A percentile compares a stretch with the other conserved stretches of the same genome.
Conservation (phyloP, 352 stramenopile genomes). For the Globisporangium paddicum region DNA sequence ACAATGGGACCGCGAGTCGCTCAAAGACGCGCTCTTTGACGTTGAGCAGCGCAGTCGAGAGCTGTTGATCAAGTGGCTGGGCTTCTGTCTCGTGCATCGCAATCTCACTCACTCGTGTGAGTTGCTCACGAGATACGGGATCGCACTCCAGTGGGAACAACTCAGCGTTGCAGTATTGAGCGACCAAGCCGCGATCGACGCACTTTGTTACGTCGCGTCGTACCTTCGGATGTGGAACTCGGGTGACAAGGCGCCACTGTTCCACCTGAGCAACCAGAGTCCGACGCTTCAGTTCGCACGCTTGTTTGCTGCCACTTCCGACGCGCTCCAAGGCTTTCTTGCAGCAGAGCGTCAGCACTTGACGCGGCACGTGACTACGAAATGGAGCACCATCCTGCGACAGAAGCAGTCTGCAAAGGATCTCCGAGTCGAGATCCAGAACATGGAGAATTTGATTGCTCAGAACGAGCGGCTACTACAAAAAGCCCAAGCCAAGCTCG, state of each 20-base stretch:
- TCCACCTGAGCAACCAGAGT: conserved; percentile 33
- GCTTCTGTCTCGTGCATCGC: conserved; percentile 39
- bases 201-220: conserved; percentile 23
- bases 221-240: conserved; percentile 42
- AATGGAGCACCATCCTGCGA: not conserved
- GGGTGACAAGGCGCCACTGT: conserved; percentile 17
- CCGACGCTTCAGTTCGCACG: conserved; percentile 34
- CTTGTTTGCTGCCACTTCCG: conserved; percentile 14
- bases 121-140: conserved; percentile 29
- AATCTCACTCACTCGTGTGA: conserved; percentile 6
- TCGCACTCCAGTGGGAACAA: conserved; percentile 33
- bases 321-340: not conserved
- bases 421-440: not conserved
- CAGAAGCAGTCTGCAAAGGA: not conserved
- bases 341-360: not conserved
- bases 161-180: conserved; percentile 31
- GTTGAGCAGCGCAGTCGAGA: conserved; percentile 36
- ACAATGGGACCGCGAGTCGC: conserved; percentile 14
- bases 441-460: not conserved
- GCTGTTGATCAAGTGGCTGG: conserved; percentile 37
- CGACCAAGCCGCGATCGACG: conserved; percentile 20
- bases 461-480: not conserved
- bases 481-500: not conserved
- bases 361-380: not conserved
- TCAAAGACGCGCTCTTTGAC: conserved; percentile 13